Conservation (phyloP, 805 yeast species). For the Pichia phayaonensis region DNA sequence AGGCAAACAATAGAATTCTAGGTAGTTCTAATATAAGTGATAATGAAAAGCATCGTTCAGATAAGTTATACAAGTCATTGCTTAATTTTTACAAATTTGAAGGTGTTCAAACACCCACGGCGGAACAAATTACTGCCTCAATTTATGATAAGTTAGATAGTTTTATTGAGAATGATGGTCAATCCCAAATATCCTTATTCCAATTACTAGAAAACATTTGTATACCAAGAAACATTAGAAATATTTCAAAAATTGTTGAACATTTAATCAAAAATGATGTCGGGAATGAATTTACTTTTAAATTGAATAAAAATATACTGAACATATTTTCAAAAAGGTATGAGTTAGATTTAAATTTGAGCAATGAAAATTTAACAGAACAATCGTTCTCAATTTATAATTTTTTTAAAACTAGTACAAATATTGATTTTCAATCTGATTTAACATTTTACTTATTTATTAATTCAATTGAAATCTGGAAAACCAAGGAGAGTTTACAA, state of each 20-base stretch:
- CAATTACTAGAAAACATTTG: background rate
- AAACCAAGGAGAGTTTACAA: background rate
- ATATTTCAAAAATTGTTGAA: conserved; percentile 5
- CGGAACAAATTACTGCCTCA: conserved; percentile 1
- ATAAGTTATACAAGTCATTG: too few relatives aligned
- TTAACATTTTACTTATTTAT: conserved; percentile 8
- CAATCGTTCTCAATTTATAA: background rate
- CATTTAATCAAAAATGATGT: conserved; percentile 1
- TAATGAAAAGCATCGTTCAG: background rate
- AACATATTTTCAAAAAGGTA: background rate
- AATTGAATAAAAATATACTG: background rate
- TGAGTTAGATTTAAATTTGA: background rate
- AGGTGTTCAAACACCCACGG: background rate
- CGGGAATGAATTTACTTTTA: background rate
- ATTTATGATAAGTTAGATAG: background rate
- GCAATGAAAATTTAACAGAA: background rate
- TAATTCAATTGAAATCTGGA: conserved; percentile 3
- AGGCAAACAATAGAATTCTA: too few relatives aligned
- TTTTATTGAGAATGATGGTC: background rate
- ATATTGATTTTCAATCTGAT: background rate
- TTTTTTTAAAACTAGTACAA: background rate
- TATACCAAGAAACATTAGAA: conserved; percentile 6
- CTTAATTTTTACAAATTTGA: background rate
- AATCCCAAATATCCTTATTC: background rate
- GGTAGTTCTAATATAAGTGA: background rate